These are phyloP conservation scores for Talaromyces sp. DNA, from an alignment of 2,329 filamentous ascomycete species.

Conservation along the genomic window DNA sequence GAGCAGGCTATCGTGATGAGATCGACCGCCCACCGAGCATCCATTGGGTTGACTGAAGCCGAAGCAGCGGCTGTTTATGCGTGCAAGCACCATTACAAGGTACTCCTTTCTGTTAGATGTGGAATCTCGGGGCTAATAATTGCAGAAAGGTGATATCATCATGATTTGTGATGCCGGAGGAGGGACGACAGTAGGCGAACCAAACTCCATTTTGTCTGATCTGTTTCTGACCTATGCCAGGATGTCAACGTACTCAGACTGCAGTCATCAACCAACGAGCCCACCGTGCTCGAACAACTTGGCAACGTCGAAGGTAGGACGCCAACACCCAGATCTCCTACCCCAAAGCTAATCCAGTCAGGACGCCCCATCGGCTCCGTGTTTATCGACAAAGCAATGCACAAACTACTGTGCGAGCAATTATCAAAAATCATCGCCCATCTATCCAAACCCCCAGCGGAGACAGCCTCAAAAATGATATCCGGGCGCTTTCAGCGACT, in stretches of 20 bases:
- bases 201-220: not conserved
- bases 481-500: conserved; percentile 25
- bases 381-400: conserved; percentile 27
- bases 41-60: conserved; percentile 48
- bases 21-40: conserved; percentile 29
- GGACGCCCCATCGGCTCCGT: conserved; percentile 32
- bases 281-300: not conserved
- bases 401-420: conserved; percentile 19
- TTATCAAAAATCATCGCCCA: conserved; percentile 17
- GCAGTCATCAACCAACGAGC: not conserved
- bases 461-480: conserved; percentile 25
- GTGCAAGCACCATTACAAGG: conserved; percentile 27
- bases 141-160: conserved; percentile 36
- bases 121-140: not conserved
- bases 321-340: not conserved
- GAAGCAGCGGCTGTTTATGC: conserved; percentile 51
- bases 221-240: not conserved
- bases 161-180: conserved; percentile 49
- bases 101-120: not conserved
- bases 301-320: not conserved
- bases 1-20: conserved; percentile 24
- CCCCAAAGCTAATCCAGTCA: not conserved
- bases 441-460: conserved; percentile 14
- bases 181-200: conserved; percentile 32
- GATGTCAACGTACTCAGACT: conserved; percentile 6